Evolutionary conservation across 2,329 filamentous ascomycete genomes (phyloP).

Genomic region (Cryphonectria carpinicola): DNA sequence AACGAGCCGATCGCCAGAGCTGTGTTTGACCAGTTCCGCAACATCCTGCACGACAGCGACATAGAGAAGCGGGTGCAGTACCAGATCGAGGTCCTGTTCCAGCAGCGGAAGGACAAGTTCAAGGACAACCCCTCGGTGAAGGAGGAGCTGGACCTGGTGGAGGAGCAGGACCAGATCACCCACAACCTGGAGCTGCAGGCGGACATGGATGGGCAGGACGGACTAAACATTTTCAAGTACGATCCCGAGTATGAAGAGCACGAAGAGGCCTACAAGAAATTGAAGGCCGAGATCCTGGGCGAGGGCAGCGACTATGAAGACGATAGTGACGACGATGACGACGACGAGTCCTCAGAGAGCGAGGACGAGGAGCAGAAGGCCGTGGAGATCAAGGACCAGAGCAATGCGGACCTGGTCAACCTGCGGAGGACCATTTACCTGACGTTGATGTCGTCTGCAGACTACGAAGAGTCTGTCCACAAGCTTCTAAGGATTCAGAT

Average conservation of each 20-base stretch:
- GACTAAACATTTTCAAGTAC: constrained; percentile 93
- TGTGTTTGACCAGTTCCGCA: constrained; percentile 95
- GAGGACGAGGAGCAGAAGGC: constrained; percentile 79
- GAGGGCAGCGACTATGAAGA: constrained; percentile 87
- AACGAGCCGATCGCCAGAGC: constrained; percentile 83
- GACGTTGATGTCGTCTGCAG: constrained; percentile 95
- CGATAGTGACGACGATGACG: constrained; percentile 71
- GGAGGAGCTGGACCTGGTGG: constrained; percentile 92
- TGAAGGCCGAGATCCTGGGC: constrained; percentile 92
- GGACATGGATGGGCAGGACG: constrained; percentile 81
- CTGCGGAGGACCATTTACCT: constrained; percentile 93
- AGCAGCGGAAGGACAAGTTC: constrained; percentile 94
- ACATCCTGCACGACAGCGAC: constrained; percentile 92
- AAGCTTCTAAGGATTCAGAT: constrained; percentile 95
- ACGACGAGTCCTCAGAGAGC: constrained; percentile 71
- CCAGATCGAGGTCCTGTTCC: constrained; percentile 97
- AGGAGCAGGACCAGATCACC: constrained; percentile 98
- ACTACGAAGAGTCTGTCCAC: constrained; percentile 95
- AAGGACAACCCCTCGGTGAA: constrained; percentile 91
- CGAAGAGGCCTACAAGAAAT: constrained; percentile 82
- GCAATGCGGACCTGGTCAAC: constrained; percentile 93
- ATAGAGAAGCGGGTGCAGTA: constrained; percentile 99
- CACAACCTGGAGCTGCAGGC: constrained; percentile 83
- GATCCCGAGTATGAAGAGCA: constrained; percentile 89
- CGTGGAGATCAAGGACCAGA: constrained; percentile 97